Evolutionary conservation across 305 asterid genomes (phyloP).

Genomic region (Fraxinus nigra): DNA sequence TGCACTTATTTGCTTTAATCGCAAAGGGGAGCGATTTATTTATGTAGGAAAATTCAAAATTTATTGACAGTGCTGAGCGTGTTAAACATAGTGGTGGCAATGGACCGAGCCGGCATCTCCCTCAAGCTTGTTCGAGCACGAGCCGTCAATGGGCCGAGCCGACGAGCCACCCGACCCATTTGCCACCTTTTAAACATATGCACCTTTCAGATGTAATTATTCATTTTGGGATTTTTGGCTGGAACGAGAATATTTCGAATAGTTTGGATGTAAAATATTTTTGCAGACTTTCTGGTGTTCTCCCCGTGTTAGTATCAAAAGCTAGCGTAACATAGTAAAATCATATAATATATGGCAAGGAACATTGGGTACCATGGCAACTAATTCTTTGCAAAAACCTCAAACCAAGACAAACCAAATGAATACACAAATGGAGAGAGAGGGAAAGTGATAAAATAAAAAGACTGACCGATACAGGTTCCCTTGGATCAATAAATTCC

Average conservation of each 20-base stretch:
- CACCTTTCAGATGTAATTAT: neutral
- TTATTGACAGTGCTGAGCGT: neutral
- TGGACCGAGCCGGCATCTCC: no score
- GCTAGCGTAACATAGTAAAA: neutral
- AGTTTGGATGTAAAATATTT: neutral
- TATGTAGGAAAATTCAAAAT: neutral
- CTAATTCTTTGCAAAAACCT: neutral
- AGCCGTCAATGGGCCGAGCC: no score
- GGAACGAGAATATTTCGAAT: neutral
- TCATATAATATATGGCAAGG: neutral
- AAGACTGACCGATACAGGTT: slow-evolving; percentile 80
- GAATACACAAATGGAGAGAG: slow-evolving; percentile 5
- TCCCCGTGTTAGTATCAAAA: neutral
- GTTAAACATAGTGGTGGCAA: neutral
- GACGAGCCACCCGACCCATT: no score
- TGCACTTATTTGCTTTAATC: neutral
- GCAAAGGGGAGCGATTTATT: neutral
- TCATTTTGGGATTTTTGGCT: neutral
- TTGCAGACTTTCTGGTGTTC: neutral
- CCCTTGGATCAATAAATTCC: slow-evolving; percentile 96
- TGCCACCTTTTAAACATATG: neutral
- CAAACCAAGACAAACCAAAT: neutral
- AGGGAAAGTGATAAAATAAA: neutral
- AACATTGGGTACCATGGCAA: neutral
- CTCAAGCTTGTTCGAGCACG: no score